Evolutionary conservation across 2,329 filamentous ascomycete genomes (phyloP), one percentile per base, ranked within the genome.

Genomic region (Hymenoscyphus scutula): DNA sequence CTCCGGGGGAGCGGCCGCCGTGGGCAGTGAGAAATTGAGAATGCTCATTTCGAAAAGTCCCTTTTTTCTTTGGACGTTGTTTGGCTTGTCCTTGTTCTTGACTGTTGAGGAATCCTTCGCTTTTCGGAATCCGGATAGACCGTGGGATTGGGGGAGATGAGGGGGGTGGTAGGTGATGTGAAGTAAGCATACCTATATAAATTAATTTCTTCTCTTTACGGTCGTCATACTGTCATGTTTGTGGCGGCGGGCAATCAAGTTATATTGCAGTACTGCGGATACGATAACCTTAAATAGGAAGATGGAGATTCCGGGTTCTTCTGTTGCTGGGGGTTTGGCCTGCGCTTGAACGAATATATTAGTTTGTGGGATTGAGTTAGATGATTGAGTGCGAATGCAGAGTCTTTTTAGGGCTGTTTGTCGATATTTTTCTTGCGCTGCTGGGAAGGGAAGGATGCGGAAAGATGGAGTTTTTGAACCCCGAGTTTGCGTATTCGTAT

Each of bases 191-290:
- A 51, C n/a, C n/a, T 37, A 37, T 37, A 37, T 37, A 37, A 37
- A 58, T 62, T 64, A 58, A 38, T 37, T 13, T 37, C n/a, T n/a
- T n/a, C n/a, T n/a, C n/a, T 13, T 37, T 13, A 37, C 34, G 13
- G 2, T 13, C 13, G 45, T 25, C 19, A 23, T 29, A 19, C 45
- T 19, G 45, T 10, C 23, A n/a, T n/a, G n/a, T n/a, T n/a, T n/a
- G n/a, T n/a, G n/a, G n/a, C n/a, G 45, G 45, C 45, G 11, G 19
- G 19, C 8, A 25, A 23, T 11, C n/a, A 13, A 23, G 19, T 51
- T 51, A 51, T 51, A 48, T 25, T 51, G 13, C 19, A 51, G 45
- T 51, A 51, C 19, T 23, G 45, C 19, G 45, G 45, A 10, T 25
- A 19, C 25, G 45, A 51, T 51, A 51, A 51, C 45, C 45, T 48